Evolutionary conservation across 2,329 filamentous ascomycete genomes (phyloP).

Genomic region (Aspergillus candidus): DNA sequence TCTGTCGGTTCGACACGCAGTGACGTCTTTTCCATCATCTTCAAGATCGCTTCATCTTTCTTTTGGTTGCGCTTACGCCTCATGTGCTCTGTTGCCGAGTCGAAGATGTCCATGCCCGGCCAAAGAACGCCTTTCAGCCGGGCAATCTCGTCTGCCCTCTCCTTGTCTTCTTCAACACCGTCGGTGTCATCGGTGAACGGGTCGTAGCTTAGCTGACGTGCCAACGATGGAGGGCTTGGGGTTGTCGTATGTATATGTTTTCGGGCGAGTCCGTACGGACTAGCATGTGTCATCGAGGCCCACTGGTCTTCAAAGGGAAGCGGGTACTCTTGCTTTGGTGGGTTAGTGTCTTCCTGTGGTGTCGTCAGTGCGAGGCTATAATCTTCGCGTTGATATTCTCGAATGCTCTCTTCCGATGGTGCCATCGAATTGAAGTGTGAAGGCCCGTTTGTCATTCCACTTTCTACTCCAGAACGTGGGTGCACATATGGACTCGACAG

Average conservation of each 20-base stretch:
- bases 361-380: background rate
- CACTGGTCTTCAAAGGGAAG: conserved; percentile 13
- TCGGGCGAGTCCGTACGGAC: conserved; percentile 8
- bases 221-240: conserved; percentile 1
- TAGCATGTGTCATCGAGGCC: conserved; percentile 6
- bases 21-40: conserved; percentile 43
- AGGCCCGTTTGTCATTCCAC: background rate
- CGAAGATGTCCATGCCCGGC: conserved; percentile 49
- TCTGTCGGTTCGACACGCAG: conserved; percentile 42
- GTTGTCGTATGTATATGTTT: conserved; percentile 1
- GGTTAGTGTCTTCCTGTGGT: conserved; percentile 1
- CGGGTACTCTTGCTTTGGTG: conserved; percentile 16
- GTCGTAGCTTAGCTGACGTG: conserved; percentile 12
- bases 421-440: conserved; percentile 1
- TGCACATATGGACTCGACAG: conserved; percentile 14
- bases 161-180: conserved; percentile 19
- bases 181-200: conserved; percentile 16
- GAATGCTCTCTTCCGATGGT: background rate
- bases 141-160: conserved; percentile 32
- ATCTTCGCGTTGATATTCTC: background rate
- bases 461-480: conserved; percentile 1
- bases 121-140: conserved; percentile 44
- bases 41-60: conserved; percentile 43
- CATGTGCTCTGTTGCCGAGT: conserved; percentile 46
- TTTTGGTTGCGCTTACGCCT: conserved; percentile 47